Evolutionary conservation across 768 basidiomycete species (phyloP).

Genomic region (Russula lepida): DNA sequence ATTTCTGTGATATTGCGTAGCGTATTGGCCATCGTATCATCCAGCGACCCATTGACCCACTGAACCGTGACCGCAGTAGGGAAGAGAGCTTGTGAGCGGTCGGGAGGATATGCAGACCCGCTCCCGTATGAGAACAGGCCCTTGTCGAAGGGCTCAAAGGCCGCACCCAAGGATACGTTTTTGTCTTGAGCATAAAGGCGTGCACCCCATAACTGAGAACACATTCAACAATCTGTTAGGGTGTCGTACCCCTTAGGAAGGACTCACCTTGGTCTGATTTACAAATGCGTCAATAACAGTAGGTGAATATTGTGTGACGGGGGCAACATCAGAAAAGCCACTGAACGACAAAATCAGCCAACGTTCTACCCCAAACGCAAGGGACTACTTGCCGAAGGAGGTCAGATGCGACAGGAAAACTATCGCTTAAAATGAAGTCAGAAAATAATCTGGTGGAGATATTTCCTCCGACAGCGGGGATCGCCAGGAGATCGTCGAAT

Average conservation of each 20-base stretch:
- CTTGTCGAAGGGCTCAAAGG: conserved; percentile 14
- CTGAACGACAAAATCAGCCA: too few species aligned
- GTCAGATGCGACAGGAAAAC: not conserved
- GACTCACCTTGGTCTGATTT: too few species aligned
- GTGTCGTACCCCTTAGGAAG: too few species aligned
- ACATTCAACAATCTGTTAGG: too few species aligned
- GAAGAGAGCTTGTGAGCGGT: not conserved
- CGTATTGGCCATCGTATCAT: conserved; percentile 11
- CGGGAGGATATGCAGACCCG: not conserved
- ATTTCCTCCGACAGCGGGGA: not conserved
- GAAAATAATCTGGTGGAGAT: not conserved
- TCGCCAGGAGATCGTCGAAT: conserved; percentile 19
- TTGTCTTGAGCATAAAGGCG: too few species aligned
- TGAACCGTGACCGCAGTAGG: not conserved
- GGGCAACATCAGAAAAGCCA: too few species aligned
- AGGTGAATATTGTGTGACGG: too few species aligned
- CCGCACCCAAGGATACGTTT: too few species aligned
- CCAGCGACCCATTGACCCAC: not conserved
- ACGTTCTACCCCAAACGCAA: not conserved
- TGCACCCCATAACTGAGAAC: too few species aligned
- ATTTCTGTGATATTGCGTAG: conserved; percentile 20
- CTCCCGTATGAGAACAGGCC: not conserved
- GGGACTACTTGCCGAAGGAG: not conserved
- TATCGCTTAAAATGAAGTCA: not conserved
- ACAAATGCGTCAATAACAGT: too few species aligned